A percentile compares a stretch with the other conserved stretches of the same genome.
Conservation (phyloP, 257 asterid genomes). For the Echites panduratus region DNA sequence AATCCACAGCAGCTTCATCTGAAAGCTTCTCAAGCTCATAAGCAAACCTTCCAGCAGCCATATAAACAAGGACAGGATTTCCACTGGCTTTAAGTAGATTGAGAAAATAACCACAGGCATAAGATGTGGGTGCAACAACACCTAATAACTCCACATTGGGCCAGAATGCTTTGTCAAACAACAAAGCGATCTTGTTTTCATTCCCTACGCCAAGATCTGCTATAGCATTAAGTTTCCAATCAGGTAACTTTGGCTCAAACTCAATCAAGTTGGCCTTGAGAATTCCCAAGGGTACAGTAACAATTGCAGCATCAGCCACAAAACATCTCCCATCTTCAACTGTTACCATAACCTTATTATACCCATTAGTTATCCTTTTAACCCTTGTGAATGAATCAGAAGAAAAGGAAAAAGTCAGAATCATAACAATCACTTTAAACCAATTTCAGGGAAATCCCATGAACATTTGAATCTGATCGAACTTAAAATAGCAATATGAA, state of each 20-base stretch:
- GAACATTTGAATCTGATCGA: not conserved
- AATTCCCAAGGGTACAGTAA: constrained; percentile 90
- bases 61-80: constrained; percentile 81
- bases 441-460: not conserved
- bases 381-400: constrained; percentile 45
- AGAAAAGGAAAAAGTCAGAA: not conserved
- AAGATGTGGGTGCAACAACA: constrained; percentile 72
- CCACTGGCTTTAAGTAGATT: constrained; percentile 98
- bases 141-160: constrained; percentile 92
- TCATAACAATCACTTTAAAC: not conserved
- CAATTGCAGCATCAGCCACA: constrained; percentile 79
- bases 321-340: constrained; percentile 71
- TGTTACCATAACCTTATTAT: constrained; percentile 60
- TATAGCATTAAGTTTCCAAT: constrained; percentile 88
- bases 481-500: not conserved
- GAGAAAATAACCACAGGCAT: constrained; percentile 89
- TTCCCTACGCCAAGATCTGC: constrained; percentile 92
- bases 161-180: constrained; percentile 78
- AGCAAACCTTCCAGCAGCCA: constrained; percentile 97
- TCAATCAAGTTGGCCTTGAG: constrained; percentile 72
- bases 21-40: constrained; percentile 86
- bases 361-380: constrained; percentile 52
- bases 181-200: constrained; percentile 83
- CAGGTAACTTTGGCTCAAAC: constrained; percentile 85
- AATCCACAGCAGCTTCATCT: constrained; percentile 62